phyloP scores from a whole-genome alignment of 2,329 filamentous ascomycete genomes.

The Ustulina deusta region DNA sequence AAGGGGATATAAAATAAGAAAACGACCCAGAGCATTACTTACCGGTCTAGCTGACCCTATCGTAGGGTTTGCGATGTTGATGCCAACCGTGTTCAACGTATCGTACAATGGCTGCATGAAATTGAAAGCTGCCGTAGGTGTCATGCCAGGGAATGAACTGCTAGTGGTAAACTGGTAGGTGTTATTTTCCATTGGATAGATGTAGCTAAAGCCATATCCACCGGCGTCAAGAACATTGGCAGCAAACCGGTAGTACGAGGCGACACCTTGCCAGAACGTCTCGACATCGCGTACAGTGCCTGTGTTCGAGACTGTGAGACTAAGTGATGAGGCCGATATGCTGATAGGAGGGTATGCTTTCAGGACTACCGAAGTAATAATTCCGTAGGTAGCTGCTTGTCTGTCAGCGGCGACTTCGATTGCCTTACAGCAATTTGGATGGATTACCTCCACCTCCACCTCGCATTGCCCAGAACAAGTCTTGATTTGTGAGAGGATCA shows the following conservation, averaged over 20 bases:
- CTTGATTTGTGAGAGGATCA: constrained; percentile 58
- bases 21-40: background rate
- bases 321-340: constrained; percentile 42
- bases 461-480: constrained; percentile 67
- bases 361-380: constrained; percentile 50
- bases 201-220: constrained; percentile 54
- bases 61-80: constrained; percentile 47
- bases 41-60: constrained; percentile 42
- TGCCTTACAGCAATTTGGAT: background rate
- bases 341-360: constrained; percentile 48
- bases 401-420: constrained; percentile 13
- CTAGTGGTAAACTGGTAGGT: constrained; percentile 51
- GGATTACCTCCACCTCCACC: constrained; percentile 62
- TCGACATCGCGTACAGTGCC: constrained; percentile 39
- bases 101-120: constrained; percentile 53
- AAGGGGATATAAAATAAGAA: background rate
- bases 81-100: constrained; percentile 50
- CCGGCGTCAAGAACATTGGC: constrained; percentile 52
- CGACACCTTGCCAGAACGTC: constrained; percentile 51
- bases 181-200: constrained; percentile 46
- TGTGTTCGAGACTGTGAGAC: constrained; percentile 38
- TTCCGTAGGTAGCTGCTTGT: constrained; percentile 47
- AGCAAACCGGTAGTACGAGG: constrained; percentile 51
- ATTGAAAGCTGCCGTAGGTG: constrained; percentile 37
- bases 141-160: constrained; percentile 51